Conservation (phyloP, 148 eudicot genomes). For the Simmondsia chinensis region DNA sequence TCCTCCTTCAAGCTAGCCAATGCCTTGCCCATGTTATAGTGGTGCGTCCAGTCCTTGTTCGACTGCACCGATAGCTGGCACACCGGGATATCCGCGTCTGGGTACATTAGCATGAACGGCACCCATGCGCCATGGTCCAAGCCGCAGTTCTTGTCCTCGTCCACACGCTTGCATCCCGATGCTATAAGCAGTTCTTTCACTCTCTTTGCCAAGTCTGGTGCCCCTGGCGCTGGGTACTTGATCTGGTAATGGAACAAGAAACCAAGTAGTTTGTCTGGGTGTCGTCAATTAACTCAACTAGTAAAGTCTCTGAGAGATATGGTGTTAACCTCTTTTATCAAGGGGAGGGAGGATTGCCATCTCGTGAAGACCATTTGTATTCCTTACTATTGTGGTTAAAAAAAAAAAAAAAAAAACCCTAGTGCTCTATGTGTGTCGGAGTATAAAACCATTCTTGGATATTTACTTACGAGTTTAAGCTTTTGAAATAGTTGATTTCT, state of each 20-base stretch:
- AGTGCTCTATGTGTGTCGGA: too few relatives aligned
- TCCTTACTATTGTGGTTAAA: too few relatives aligned
- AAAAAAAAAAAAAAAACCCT: too few relatives aligned
- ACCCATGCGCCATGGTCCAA: slow-evolving; percentile 72
- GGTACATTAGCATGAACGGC: slow-evolving; percentile 71
- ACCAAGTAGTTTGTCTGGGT: neutral
- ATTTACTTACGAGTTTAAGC: too few relatives aligned
- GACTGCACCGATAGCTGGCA: slow-evolving; percentile 59
- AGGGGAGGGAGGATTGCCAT: too few relatives aligned
- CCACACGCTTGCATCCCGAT: slow-evolving; percentile 29
- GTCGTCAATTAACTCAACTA: neutral
- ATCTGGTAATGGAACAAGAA: slow-evolving; percentile 15
- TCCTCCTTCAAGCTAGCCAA: slow-evolving; percentile 52
- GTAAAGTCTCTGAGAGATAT: neutral
- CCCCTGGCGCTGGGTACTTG: slow-evolving; percentile 67
- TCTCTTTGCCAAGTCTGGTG: slow-evolving; percentile 45
- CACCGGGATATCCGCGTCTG: slow-evolving; percentile 65
- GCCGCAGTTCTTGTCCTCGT: slow-evolving; percentile 48
- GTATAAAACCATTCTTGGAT: too few relatives aligned
- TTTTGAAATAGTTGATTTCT: too few relatives aligned
- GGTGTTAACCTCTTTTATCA: too few relatives aligned
- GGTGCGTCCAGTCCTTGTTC: slow-evolving; percentile 29
- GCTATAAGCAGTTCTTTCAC: slow-evolving; percentile 42
- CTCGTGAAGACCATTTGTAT: too few relatives aligned
- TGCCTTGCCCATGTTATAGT: slow-evolving; percentile 51